These are phyloP conservation scores for Vigna mungo DNA, from an alignment of 306 rosid species.

Conservation along the genomic window DNA sequence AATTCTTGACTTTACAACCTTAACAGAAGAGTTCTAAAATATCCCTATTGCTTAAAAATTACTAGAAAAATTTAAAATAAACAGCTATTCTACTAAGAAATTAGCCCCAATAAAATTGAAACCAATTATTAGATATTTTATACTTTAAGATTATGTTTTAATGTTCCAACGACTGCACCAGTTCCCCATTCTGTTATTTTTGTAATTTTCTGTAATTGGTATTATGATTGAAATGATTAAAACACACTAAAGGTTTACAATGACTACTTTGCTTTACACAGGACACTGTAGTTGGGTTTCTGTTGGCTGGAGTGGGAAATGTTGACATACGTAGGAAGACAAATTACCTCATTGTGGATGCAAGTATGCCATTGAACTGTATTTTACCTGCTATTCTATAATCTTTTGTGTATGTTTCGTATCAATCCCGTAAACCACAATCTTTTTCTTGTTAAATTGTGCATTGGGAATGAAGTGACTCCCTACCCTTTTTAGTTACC, in stretches of 20 bases:
- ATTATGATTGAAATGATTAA: conserved; percentile 34
- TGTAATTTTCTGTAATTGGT: background rate
- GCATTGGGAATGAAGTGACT: conserved; percentile 1
- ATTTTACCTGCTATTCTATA: background rate
- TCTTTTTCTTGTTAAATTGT: conserved; percentile 37
- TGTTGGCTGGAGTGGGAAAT: conserved; percentile 96
- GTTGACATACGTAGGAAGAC: conserved; percentile 95
- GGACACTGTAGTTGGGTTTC: conserved; percentile 95
- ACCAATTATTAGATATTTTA: conserved; percentile 13
- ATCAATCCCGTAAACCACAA: conserved; percentile 1
- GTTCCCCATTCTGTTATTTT: conserved; percentile 5
- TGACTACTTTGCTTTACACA: conserved; percentile 41
- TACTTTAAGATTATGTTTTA: conserved; percentile 19
- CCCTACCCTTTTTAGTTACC: conserved; percentile 18
- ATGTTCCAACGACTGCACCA: background rate
- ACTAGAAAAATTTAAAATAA: background rate
- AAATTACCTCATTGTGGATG: conserved; percentile 90
- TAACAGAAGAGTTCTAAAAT: conserved; percentile 16
- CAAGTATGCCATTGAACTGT: conserved; percentile 63
- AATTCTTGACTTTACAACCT: background rate
- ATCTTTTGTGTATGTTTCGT: background rate
- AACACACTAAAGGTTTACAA: conserved; percentile 4
- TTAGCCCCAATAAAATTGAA: conserved; percentile 20
- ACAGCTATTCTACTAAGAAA: background rate
- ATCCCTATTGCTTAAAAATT: background rate